Conservation (phyloP, 768 basidiomycete genomes). For the Leucosporidium creatinivorum region DNA sequence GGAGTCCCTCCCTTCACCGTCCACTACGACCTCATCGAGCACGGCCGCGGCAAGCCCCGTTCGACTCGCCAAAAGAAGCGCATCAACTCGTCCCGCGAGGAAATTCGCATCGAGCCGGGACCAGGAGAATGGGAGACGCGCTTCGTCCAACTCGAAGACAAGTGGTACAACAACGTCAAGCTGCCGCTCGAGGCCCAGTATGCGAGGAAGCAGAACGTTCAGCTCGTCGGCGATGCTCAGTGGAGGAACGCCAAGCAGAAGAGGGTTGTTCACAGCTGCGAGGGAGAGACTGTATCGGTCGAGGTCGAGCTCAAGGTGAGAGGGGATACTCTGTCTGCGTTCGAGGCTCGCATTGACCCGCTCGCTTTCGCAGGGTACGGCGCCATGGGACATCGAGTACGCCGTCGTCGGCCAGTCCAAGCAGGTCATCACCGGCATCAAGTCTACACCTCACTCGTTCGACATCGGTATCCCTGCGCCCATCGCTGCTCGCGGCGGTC, state of each 20-base stretch:
- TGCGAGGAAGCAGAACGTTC: slow-evolving; percentile 7
- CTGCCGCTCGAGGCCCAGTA: background rate
- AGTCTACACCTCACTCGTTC: slow-evolving; percentile 18
- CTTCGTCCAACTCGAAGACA: slow-evolving; percentile 27
- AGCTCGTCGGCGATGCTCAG: slow-evolving; percentile 13
- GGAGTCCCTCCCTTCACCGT: slow-evolving; percentile 29
- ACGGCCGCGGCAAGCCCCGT: background rate
- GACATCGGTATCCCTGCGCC: slow-evolving; percentile 32
- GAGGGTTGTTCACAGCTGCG: slow-evolving; percentile 53
- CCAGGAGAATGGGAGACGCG: slow-evolving; percentile 28
- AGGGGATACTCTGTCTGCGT: background rate
- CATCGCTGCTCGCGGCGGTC: slow-evolving; percentile 30
- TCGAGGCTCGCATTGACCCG: slow-evolving; percentile 3
- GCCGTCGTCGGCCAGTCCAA: slow-evolving; percentile 65
- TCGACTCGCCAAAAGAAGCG: background rate
- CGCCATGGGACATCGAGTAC: slow-evolving; percentile 81
- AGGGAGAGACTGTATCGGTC: slow-evolving; percentile 64
- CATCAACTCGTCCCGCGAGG: slow-evolving; percentile 17
- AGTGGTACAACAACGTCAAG: slow-evolving; percentile 23
- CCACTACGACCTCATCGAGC: slow-evolving; percentile 19
- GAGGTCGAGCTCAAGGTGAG: slow-evolving; percentile 71
- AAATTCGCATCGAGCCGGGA: slow-evolving; percentile 18
- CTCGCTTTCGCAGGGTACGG: slow-evolving; percentile 56
- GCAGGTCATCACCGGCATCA: slow-evolving; percentile 22
- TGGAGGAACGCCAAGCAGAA: slow-evolving; percentile 20